Base-by-base conservation (phyloP, 805 yeast genomes). In the Torulaspora franciscae region DNA sequence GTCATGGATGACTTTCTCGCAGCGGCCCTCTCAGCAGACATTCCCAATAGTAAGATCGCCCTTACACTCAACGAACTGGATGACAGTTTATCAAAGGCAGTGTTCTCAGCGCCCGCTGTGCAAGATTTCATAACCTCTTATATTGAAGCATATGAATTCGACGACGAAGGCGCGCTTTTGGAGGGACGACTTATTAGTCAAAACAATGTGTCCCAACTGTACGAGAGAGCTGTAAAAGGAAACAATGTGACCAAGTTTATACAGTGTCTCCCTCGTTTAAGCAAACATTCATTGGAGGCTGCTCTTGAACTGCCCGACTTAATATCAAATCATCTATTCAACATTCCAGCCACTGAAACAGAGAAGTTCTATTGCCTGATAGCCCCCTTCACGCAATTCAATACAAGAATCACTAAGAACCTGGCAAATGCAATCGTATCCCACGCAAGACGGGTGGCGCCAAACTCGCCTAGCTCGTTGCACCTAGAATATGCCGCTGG, bases 151-250 rank as follows among this genome's bases (percentile, higher is more conserved):
- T 69, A 64, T 46, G 47, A 57, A 10, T 69, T 59, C 33, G 48
- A 48, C 6, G 58, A 63, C 43, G 59, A 56, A 37, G 52, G 51
- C n/a, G 33, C 40, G 4, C 43, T 67, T 23, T 65, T 67, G 48
- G 52, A 56, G 30, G 23, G 51, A 1, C 56, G 52, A 22, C 59
- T 74, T 28, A 35, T 74, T 6, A 68, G 63, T 3, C 56, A 62
- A 5, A 66, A 65, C 1, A 67, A 70, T 19, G 51, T 72, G 0
- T 9, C 48, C 1, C 62, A 61, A 25, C 47, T 76, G 7, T 75
- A 65, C 50, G 44, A 54, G 3, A 43, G 49, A 9, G 62, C 72
- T 4, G 47, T 48, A 5, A 33, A 46, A 0, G 43, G 52, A 28
- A 40, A 44, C 0, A 52, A 57, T 13, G 29, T 62, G 7, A 42